Percentiles rank a stretch among this genome's conserved stretches.
Evolutionary conservation across 352 stramenopile species (phyloP).

Genomic region (Pythium sukuiense): DNA sequence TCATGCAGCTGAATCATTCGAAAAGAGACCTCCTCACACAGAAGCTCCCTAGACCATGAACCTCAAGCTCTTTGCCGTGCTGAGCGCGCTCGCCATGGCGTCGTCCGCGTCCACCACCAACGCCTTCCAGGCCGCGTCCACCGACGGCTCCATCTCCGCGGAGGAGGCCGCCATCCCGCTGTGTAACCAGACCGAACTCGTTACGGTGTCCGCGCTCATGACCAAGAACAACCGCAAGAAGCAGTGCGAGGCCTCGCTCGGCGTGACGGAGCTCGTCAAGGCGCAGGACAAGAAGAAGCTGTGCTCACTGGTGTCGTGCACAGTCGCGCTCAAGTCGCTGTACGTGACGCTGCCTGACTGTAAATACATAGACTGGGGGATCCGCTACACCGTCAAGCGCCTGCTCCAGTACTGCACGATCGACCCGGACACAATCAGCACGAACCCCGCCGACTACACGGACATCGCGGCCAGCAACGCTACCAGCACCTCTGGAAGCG

Average conservation of each 20-base stretch:
- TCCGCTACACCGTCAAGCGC: constrained; percentile 40
- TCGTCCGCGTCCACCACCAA: not conserved
- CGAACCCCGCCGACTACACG: constrained; percentile 17
- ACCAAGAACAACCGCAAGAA: constrained; percentile 53
- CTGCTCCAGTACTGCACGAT: constrained; percentile 55
- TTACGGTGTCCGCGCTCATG: constrained; percentile 35
- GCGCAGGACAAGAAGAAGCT: constrained; percentile 37
- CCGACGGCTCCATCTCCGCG: not conserved
- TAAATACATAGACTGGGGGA: constrained; percentile 49
- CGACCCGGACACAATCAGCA: constrained; percentile 27
- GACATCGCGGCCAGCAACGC: not conserved
- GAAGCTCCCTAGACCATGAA: constrained; percentile 9
- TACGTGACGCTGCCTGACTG: constrained; percentile 66
- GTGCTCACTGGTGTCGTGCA: constrained; percentile 48
- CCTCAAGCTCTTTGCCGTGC: constrained; percentile 7
- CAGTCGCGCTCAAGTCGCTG: constrained; percentile 49
- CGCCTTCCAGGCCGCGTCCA: constrained; percentile 28
- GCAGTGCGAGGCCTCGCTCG: constrained; percentile 49
- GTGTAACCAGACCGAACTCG: constrained; percentile 45
- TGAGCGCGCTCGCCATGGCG: constrained; percentile 6
- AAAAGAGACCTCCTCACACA: not conserved
- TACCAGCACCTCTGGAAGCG: constrained; percentile 5
- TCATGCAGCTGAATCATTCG: not conserved
- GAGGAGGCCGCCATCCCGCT: constrained; percentile 34
- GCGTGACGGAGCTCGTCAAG: constrained; percentile 53